Base-by-base conservation (phyloP, 2,329 filamentous ascomycete species). In the Aspergillus neoniger region DNA sequence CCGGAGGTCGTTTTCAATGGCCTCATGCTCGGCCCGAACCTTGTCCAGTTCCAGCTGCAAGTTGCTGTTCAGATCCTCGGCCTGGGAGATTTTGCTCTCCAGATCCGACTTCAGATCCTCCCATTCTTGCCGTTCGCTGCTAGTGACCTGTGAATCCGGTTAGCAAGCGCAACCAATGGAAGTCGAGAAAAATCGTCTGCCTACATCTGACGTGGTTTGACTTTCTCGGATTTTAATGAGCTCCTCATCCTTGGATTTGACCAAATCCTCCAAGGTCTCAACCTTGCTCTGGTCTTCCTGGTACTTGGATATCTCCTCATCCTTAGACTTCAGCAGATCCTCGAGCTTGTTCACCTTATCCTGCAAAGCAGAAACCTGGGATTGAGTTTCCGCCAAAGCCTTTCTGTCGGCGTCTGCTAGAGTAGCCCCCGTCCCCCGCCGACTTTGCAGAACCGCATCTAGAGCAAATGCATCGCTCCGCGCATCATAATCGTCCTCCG, bases 21-120 rank as follows among this genome's bases (percentile, higher is more conserved):
- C 81, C 2, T 85, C 83, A 62, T 92, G 90, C 43, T 91, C 87
- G 51, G 83, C 82, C 61, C 88, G 86, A 61, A 94, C 79, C 54
- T 85, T 85, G 52, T 95, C 89, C 30, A 98, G 80, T 72, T 97
- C 92, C 49, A 88, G 83, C 71, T 91, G 89, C 58, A 98, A 80
- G 2, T 88, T 88, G n/a, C 86, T 86, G 67, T 93, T 95, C n/a
- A 94, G 79, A 59, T 82, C 86, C 72, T 93, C 87, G 2, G 90
- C 89, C 67, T 93, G 86, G 5, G 85, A 82, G 28, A 96, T 80
- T 75, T 90, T 91, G 65, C 80, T 84, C 74, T 96, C 91, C 36
- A 96, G 80, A 36, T 85, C 83, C 43, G 81, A 76, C 50, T 87
- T 87, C 32, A 91, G 71, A 55, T 89, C 84, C 17, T 85, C 72